Evolutionary conservation across 2,329 filamentous ascomycete species (phyloP).

Genomic region (Penicillium hordei): DNA sequence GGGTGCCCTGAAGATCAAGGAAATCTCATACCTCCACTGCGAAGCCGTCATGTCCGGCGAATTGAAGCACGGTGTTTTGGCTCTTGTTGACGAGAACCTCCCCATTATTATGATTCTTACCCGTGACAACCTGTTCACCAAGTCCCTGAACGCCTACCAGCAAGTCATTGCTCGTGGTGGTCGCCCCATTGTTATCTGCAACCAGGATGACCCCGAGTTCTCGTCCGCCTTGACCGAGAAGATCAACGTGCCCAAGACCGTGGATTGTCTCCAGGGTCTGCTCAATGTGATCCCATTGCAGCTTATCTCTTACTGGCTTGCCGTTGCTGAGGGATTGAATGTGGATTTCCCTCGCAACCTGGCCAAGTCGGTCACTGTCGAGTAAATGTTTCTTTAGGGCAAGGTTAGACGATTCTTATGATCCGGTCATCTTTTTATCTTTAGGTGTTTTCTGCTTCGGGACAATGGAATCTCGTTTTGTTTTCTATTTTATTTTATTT

Average conservation of each 20-base stretch:
- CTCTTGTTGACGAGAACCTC: constrained; percentile 95
- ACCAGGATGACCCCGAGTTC: constrained; percentile 85
- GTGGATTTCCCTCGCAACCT: constrained; percentile 98
- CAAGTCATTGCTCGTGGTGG: constrained; percentile 96
- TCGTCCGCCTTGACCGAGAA: constrained; percentile 83
- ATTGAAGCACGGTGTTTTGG: constrained; percentile 97
- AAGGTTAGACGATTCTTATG: constrained; percentile 26
- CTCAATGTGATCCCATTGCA: constrained; percentile 97
- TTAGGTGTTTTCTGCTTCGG: constrained; percentile 26
- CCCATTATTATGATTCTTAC: constrained; percentile 99
- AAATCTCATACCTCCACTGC: constrained; percentile 99
- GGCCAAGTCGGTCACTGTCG: constrained; percentile 98
- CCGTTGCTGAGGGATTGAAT: constrained; percentile 91
- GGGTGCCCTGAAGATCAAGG: constrained; percentile 98
- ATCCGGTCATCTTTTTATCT: constrained; percentile 23
- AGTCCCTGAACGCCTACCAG: constrained; percentile 99
- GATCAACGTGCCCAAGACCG: constrained; percentile 95
- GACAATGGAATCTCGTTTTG: constrained; percentile 20
- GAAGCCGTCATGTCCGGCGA: constrained; percentile 99
- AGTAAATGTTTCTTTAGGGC: constrained; percentile 58
- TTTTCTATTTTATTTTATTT: too few relatives aligned
- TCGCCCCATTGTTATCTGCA: constrained; percentile 98
- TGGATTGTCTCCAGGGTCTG: constrained; percentile 92
- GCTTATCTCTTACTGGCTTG: constrained; percentile 98
- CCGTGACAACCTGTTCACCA: constrained; percentile 91